Percentiles rank a stretch among this genome's conserved stretches.
Evolutionary conservation across 2,329 filamentous ascomycete genomes (phyloP).

Genomic region (Pezicula carpinea): DNA sequence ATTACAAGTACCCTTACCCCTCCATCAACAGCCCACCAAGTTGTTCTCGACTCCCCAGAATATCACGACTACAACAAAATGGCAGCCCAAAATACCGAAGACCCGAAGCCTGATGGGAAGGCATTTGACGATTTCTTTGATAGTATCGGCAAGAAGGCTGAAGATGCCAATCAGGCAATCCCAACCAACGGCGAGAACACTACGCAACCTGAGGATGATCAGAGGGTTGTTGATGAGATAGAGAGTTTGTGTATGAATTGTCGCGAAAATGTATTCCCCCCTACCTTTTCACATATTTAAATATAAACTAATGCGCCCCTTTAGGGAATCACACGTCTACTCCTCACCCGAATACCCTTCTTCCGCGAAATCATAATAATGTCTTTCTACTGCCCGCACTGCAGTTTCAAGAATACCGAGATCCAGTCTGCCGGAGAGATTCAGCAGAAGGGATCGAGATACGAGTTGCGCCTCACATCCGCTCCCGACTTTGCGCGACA

Average conservation of each 20-base stretch:
- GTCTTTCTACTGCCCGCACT: slow-evolving; percentile 92
- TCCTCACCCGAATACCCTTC: slow-evolving; percentile 90
- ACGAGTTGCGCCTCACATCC: slow-evolving; percentile 72
- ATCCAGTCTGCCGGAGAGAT: slow-evolving; percentile 90
- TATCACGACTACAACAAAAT: slow-evolving; percentile 29
- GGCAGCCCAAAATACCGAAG: slow-evolving; percentile 36
- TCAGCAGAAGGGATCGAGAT: slow-evolving; percentile 81
- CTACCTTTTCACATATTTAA: slow-evolving; percentile 2
- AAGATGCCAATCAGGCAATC: slow-evolving; percentile 32
- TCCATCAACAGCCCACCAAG: slow-evolving; percentile 17
- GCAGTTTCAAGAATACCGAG: slow-evolving; percentile 85
- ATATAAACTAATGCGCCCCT: no score
- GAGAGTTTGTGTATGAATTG: slow-evolving; percentile 87
- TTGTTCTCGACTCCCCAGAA: slow-evolving; percentile 5
- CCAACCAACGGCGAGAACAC: slow-evolving; percentile 17
- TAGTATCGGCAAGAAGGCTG: slow-evolving; percentile 57
- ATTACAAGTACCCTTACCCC: slow-evolving; percentile 18
- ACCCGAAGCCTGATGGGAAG: slow-evolving; percentile 34
- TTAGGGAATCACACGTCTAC: slow-evolving; percentile 79
- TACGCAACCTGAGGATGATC: slow-evolving; percentile 38
- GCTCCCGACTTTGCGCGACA: slow-evolving; percentile 76
- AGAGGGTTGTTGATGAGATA: slow-evolving; percentile 59
- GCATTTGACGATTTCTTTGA: slow-evolving; percentile 55
- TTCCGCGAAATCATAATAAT: slow-evolving; percentile 97
- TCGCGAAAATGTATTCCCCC: slow-evolving; percentile 59